Evolutionary conservation across 257 asterid species (phyloP).

Genomic region (Nicotiana benthamiana): DNA sequence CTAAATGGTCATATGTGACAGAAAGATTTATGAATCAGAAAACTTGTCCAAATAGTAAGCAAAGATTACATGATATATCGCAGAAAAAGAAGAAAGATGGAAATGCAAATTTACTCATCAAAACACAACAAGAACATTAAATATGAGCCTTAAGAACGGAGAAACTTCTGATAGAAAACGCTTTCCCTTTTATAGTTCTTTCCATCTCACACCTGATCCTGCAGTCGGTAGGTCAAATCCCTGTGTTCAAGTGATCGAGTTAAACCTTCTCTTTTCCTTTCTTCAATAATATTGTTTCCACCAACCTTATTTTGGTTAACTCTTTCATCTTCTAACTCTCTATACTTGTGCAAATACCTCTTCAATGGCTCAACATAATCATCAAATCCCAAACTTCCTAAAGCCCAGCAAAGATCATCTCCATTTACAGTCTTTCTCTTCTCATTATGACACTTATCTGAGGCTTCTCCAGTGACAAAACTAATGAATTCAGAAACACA

Average conservation of each 20-base stretch:
- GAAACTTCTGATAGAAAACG: background rate
- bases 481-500: conserved; percentile 67
- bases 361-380: conserved; percentile 42
- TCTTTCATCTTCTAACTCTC: conserved; percentile 58
- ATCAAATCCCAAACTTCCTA: conserved; percentile 53
- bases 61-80: background rate
- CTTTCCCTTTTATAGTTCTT: background rate
- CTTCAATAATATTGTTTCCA: background rate
- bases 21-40: background rate
- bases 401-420: conserved; percentile 57
- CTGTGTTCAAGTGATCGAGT: too few species aligned
- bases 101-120: background rate
- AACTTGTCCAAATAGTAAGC: background rate
- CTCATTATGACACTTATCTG: conserved; percentile 60
- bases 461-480: conserved; percentile 59
- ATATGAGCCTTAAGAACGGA: background rate
- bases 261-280: background rate
- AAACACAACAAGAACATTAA: background rate
- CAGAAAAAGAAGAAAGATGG: background rate
- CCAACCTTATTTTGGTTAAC: conserved; percentile 16
- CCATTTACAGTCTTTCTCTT: conserved; percentile 65
- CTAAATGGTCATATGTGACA: background rate
- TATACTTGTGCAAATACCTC: conserved; percentile 47
- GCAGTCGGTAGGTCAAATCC: too few species aligned
- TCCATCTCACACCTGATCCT: too few species aligned